phyloP scores from a whole-genome alignment of 2,329 filamentous ascomycete genomes.

The Cryoendolithus antarcticus region DNA sequence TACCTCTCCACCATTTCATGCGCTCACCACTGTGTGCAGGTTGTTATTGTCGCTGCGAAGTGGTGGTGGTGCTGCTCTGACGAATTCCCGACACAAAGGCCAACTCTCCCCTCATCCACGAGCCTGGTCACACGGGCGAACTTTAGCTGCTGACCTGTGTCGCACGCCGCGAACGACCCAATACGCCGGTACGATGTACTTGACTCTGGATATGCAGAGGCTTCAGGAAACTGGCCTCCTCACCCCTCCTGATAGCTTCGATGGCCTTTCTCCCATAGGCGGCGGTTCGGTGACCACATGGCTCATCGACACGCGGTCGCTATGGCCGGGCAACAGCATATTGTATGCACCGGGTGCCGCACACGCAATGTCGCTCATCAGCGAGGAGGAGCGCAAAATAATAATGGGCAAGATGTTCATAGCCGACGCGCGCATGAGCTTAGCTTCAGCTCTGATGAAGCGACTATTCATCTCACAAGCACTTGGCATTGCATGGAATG shows the following conservation, averaged over 20 bases:
- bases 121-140: too few species aligned
- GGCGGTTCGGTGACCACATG: conserved; percentile 28
- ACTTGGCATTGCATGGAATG: conserved; percentile 47
- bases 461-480: conserved; percentile 52
- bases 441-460: conserved; percentile 63
- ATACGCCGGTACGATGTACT: too few species aligned
- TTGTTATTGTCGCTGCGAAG: too few species aligned
- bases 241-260: conserved; percentile 5
- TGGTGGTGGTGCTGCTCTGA: too few species aligned
- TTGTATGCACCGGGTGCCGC: conserved; percentile 28
- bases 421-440: conserved; percentile 58
- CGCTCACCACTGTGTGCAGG: too few species aligned
- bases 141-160: too few species aligned
- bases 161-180: too few species aligned
- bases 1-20: too few species aligned
- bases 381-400: conserved; percentile 41
- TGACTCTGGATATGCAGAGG: too few species aligned
- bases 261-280: not conserved
- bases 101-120: too few species aligned
- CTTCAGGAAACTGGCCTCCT: conserved; percentile 1
- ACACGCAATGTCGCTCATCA: conserved; percentile 31
- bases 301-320: conserved; percentile 36
- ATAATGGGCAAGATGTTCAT: conserved; percentile 43
- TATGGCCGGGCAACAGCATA: conserved; percentile 37
- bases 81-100: too few species aligned